Percentiles rank a stretch among this genome's conserved stretches.
phyloP scores from a whole-genome alignment of 306 rosid genomes.

The Astragalus glycyphyllos region DNA sequence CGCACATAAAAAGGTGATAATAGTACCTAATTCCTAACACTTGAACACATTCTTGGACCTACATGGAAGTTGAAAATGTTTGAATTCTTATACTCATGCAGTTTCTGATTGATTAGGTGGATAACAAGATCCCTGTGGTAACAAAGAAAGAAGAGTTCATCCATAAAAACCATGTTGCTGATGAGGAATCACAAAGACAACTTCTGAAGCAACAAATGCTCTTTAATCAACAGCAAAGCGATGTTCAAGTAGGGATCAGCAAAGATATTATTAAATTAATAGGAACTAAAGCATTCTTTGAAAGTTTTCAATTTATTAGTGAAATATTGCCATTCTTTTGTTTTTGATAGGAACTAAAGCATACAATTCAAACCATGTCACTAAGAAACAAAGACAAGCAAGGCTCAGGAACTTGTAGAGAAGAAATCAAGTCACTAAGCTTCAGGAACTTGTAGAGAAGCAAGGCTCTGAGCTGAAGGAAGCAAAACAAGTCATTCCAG shows the following conservation, averaged over 20 bases:
- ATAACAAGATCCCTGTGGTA: slow-evolving; percentile 46
- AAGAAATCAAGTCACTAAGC: no score
- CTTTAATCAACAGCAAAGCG: slow-evolving; percentile 81
- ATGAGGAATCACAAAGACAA: slow-evolving; percentile 62
- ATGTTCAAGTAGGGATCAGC: slow-evolving; percentile 64
- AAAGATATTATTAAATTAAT: slow-evolving; percentile 32
- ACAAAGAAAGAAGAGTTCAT: slow-evolving; percentile 52
- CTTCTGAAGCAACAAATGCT: slow-evolving; percentile 64
- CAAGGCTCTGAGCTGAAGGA: no score
- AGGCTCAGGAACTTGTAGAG: no score
- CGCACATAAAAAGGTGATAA: slow-evolving; percentile 61
- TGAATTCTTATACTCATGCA: slow-evolving; percentile 31
- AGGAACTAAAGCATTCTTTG: neutral
- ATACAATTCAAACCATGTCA: slow-evolving; percentile 55
- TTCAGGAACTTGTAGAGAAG: no score
- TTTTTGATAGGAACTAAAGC: slow-evolving; percentile 70
- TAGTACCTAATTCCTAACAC: neutral
- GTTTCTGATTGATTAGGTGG: slow-evolving; percentile 46
- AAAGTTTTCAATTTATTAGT: neutral
- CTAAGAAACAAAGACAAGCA: no score
- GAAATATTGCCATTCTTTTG: slow-evolving; percentile 26
- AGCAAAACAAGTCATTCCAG: no score
- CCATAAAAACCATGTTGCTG: slow-evolving; percentile 51
- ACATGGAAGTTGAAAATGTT: slow-evolving; percentile 21
- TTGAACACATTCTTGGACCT: slow-evolving; percentile 29